A percentile compares a stretch with the other conserved stretches of the same genome.
phyloP scores from a whole-genome alignment of 805 yeast genomes.

The Nakazawaea sp. region DNA sequence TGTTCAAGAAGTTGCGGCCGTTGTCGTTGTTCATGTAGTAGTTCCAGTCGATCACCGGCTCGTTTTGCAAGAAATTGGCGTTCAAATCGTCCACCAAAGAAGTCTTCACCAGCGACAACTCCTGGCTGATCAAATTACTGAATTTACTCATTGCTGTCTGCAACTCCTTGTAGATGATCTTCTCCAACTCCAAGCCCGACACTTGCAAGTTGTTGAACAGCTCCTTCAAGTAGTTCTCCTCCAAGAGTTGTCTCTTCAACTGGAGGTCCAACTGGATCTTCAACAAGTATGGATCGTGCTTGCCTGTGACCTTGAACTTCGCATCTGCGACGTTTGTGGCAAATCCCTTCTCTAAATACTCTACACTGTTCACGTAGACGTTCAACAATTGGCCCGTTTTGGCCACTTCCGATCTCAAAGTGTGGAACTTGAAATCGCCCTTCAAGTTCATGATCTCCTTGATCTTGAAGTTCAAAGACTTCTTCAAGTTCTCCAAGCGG shows the following conservation, averaged over 20 bases:
- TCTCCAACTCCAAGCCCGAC: conserved; percentile 59
- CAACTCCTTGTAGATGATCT: conserved; percentile 54
- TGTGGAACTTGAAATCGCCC: conserved; percentile 50
- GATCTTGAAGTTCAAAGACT: conserved; percentile 44
- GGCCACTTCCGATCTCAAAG: conserved; percentile 53
- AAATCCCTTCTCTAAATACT: conserved; percentile 30
- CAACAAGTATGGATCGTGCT: conserved; percentile 55
- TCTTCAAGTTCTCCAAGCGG: conserved; percentile 47
- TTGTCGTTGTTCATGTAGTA: conserved; percentile 44
- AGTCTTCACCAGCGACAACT: conserved; percentile 38
- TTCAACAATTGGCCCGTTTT: conserved; percentile 51
- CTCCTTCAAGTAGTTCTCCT: conserved; percentile 61
- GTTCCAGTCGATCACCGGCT: conserved; percentile 66
- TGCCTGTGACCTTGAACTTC: conserved; percentile 18
- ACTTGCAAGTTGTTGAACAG: conserved; percentile 58
- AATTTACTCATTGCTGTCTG: conserved; percentile 51
- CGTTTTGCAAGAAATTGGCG: conserved; percentile 46
- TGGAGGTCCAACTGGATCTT: conserved; percentile 60
- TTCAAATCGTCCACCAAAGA: conserved; percentile 47
- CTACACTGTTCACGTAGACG: conserved; percentile 38
- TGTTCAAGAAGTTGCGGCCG: conserved; percentile 32
- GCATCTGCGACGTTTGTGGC: conserved; percentile 22
- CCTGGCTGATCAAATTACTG: conserved; percentile 42
- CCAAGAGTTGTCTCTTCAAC: conserved; percentile 53
- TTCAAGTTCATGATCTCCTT: conserved; percentile 50